These are phyloP conservation scores for Solanum habrochaites DNA, from an alignment of 257 asterid genomes.

Conservation along the genomic window DNA sequence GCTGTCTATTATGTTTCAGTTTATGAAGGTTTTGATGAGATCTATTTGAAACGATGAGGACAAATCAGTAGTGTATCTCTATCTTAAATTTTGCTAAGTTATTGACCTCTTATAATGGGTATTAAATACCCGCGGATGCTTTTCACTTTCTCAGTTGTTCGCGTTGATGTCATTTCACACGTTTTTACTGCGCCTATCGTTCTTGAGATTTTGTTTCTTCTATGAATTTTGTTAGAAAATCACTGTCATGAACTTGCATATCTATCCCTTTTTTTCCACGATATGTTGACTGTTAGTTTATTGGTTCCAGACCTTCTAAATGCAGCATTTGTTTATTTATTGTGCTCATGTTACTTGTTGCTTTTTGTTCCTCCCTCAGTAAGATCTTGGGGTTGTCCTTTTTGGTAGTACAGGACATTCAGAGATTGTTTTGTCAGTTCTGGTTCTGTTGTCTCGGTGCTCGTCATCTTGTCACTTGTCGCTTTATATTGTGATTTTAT, in stretches of 20 bases:
- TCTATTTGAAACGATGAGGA: not conserved
- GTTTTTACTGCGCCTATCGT: not conserved
- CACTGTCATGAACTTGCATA: not conserved
- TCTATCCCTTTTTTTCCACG: not conserved
- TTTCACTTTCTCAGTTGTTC: not conserved
- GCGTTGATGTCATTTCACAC: not conserved
- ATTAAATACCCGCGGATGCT: not conserved
- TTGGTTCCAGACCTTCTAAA: not conserved
- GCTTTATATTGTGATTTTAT: not conserved
- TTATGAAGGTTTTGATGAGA: not conserved
- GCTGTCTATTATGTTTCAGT: not conserved
- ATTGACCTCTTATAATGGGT: not conserved
- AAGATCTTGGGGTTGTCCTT: not conserved
- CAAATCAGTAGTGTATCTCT: not conserved
- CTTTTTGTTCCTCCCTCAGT: not conserved
- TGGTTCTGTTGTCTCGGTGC: constrained; percentile 3
- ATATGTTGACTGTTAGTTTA: not conserved
- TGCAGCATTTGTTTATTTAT: not conserved
- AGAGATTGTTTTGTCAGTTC: not conserved
- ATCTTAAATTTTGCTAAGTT: not conserved
- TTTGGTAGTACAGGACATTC: not conserved
- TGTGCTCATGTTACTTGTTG: not conserved
- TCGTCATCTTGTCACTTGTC: not conserved
- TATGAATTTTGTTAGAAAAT: not conserved
- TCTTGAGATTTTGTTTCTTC: not conserved